Conservation (phyloP, 2,329 filamentous ascomycete genomes). For the Phialocephala subalpina region DNA sequence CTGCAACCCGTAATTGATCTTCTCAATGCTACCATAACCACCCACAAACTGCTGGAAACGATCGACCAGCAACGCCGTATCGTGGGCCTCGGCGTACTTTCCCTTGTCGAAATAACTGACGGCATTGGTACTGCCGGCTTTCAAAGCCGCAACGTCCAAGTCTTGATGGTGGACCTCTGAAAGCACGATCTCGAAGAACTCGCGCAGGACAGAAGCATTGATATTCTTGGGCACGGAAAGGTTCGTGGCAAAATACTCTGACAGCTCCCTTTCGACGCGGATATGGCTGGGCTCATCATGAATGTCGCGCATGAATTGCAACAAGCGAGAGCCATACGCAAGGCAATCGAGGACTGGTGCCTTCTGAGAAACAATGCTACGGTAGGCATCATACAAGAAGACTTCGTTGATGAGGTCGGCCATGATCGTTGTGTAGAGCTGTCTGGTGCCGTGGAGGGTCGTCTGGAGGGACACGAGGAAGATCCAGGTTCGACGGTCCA, state of each 20-base stretch:
- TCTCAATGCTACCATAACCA: constrained; percentile 49
- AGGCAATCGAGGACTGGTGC: constrained; percentile 49
- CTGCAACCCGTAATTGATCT: constrained; percentile 53
- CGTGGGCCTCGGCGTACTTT: constrained; percentile 50
- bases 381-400: constrained; percentile 52
- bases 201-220: constrained; percentile 38
- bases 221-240: constrained; percentile 44
- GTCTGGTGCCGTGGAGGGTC: constrained; percentile 47
- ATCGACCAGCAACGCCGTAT: constrained; percentile 53
- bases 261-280: constrained; percentile 43
- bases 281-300: constrained; percentile 49
- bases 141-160: constrained; percentile 49
- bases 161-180: constrained; percentile 40
- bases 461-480: constrained; percentile 56
- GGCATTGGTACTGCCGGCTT: constrained; percentile 45
- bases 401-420: constrained; percentile 51
- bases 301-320: constrained; percentile 45
- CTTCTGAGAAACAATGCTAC: constrained; percentile 49
- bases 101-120: constrained; percentile 47
- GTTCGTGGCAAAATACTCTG: constrained; percentile 45
- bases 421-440: constrained; percentile 50
- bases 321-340: constrained; percentile 36
- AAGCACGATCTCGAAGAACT: constrained; percentile 31
- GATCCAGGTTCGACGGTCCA: constrained; percentile 49
- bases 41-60: constrained; percentile 51